Base-by-base conservation (phyloP, 352 stramenopile genomes). In the Pythium oligandrum region DNA sequence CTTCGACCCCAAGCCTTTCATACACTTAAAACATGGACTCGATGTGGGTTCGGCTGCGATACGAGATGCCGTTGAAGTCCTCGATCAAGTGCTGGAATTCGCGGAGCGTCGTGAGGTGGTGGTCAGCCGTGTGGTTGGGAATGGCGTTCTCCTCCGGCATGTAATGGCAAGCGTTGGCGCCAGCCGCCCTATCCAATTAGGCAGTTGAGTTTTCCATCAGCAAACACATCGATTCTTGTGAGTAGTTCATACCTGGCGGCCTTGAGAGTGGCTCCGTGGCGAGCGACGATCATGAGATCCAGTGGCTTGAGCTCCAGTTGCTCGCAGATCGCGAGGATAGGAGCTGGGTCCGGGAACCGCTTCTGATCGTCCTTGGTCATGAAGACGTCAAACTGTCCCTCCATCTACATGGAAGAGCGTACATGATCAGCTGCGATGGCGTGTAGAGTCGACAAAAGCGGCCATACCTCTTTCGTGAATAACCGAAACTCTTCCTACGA, bases 121-220 rank as follows among this genome's bases (percentile, higher is more conserved):
- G 86, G 57, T 90, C 75, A 11, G 80, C 80, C 40, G 64, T 86
- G 63, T 90, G 77, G 64, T 90, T 90, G 17, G 80, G 77, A 7
- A 88, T 83, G 12, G 70, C 77, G 51, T 75, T 85, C 30, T 72
- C 63, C 0, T 56, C 67, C n/a, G 77, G 73, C 63, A 83, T 84
- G 57, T 80, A 88, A 55, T 88, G 75, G 52, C 75, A 87, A 11
- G 71, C 70, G 56, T 90, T 66, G 1, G 66, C 69, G 6, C 74
- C 74, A 34, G 77, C 80, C 9, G 64, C 59, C 57, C 79, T 90
- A 51, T 39, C 45, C 4, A 51, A 10, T 51, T 1, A 33, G 6
- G 10, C 31, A 46, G 3, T 12, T 42, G 38, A 12, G 38, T 42
- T 0, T 12, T 12, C 0, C 38, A 42, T 8, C 7, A 42, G 38